A percentile compares a stretch with the other conserved stretches of the same genome.
phyloP scores from a whole-genome alignment of 73 alveolate genomes.

The Paramecium tetraurelia region DNA sequence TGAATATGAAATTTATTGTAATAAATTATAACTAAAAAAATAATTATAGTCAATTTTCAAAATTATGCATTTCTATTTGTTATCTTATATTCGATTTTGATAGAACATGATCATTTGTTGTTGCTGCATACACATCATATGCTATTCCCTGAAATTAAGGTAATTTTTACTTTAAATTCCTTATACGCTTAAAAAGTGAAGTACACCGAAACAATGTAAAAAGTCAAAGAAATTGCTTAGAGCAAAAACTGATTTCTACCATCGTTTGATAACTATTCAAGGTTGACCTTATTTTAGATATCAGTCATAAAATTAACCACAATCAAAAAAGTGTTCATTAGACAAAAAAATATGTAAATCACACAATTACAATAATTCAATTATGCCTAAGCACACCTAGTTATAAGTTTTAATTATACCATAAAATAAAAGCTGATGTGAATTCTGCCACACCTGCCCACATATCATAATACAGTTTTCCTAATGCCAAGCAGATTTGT shows the following conservation, averaged over 20 bases:
- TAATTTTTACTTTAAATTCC: conserved; percentile 20
- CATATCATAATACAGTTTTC: background rate
- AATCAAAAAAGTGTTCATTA: conserved; percentile 17
- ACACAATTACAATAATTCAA: conserved; percentile 45
- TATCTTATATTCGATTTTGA: conserved; percentile 11
- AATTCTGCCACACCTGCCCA: conserved; percentile 54
- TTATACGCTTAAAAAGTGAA: conserved; percentile 38
- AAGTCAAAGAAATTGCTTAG: conserved; percentile 4
- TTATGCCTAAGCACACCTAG: conserved; percentile 36
- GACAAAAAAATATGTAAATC: conserved; percentile 37
- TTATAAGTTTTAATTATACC: background rate
- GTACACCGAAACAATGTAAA: conserved; percentile 22
- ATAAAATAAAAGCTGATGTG: background rate
- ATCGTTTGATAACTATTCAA: background rate
- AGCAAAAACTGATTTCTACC: background rate
- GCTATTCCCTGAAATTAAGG: conserved; percentile 1
- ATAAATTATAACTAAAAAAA: background rate
- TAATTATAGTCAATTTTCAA: background rate
- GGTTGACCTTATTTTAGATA: conserved; percentile 22
- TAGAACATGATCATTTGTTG: conserved; percentile 18
- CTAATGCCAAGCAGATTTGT: background rate
- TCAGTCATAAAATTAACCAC: conserved; percentile 37
- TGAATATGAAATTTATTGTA: background rate
- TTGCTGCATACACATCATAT: conserved; percentile 53
- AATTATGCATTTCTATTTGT: conserved; percentile 11